Evolutionary conservation across 1,139 yeast species (phyloP).

Genomic region (Pneumocystis murina): DNA sequence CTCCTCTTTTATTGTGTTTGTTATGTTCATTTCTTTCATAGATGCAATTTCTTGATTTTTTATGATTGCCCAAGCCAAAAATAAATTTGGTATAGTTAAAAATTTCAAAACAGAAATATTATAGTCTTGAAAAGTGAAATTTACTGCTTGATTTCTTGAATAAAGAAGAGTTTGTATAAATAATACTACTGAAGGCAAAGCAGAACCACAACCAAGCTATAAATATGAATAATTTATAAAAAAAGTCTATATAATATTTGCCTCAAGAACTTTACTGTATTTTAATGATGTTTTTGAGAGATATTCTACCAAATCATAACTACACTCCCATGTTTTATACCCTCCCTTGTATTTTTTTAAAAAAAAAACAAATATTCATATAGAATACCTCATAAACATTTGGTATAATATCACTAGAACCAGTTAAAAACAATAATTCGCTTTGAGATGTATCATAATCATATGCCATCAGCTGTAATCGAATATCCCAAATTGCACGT

Average conservation of each 20-base stretch:
- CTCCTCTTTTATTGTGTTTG: neutral
- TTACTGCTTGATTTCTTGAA: neutral
- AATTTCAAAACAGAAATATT: neutral
- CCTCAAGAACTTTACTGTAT: neutral
- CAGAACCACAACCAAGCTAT: slow-evolving; percentile 1
- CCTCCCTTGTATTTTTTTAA: neutral
- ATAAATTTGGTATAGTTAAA: neutral
- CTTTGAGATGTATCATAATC: neutral
- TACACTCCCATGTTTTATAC: slow-evolving; percentile 2
- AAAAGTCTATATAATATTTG: neutral
- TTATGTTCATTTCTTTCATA: neutral
- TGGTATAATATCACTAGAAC: neutral
- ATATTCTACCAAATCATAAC: neutral
- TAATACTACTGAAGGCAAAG: neutral
- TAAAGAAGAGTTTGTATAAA: neutral
- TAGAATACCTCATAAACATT: neutral
- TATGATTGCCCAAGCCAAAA: neutral
- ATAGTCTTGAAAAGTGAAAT: neutral
- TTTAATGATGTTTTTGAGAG: neutral
- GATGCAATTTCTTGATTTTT: neutral
- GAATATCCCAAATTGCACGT: neutral
- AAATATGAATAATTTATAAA: neutral
- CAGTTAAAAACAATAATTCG: neutral
- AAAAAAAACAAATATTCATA: neutral
- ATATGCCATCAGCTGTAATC: neutral